These are phyloP conservation scores for Neonectria coccinea DNA, from an alignment of 2,329 filamentous ascomycete species.

Conservation along the genomic window DNA sequence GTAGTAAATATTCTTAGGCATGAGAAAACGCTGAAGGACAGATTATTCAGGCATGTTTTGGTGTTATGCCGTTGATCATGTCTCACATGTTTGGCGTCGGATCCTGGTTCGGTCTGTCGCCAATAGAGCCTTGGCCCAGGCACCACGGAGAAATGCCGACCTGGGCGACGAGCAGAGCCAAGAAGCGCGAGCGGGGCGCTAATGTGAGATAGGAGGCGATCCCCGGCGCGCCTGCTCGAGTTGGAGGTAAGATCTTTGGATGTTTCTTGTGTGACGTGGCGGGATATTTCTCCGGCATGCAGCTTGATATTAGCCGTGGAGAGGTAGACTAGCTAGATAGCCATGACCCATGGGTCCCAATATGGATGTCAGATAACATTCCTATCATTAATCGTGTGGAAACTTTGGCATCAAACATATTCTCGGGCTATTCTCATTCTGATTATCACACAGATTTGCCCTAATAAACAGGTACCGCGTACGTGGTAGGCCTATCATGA, in stretches of 20 bases:
- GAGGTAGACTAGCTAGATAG: not conserved
- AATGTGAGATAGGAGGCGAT: slow-evolving; percentile 34
- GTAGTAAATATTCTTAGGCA: not conserved
- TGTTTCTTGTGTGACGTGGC: slow-evolving; percentile 1
- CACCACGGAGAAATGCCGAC: slow-evolving; percentile 15
- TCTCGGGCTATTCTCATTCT: not conserved
- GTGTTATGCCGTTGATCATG: not conserved
- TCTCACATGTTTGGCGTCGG: slow-evolving; percentile 12
- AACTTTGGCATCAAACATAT: too few relatives aligned
- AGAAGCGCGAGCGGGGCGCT: slow-evolving; percentile 27
- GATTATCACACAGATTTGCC: not conserved
- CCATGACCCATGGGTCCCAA: not conserved
- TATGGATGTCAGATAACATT: not conserved
- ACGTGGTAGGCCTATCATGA: not conserved
- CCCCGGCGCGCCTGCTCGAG: slow-evolving; percentile 23
- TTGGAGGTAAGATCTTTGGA: slow-evolving; percentile 16
- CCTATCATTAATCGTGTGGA: not conserved
- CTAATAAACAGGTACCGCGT: not conserved
- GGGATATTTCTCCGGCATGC: slow-evolving; percentile 13
- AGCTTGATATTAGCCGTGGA: not conserved
- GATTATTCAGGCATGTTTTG: not conserved
- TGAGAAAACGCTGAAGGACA: not conserved
- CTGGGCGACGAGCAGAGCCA: slow-evolving; percentile 11
- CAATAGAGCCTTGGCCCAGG: slow-evolving; percentile 3
- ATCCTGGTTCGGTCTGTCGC: slow-evolving; percentile 3